A percentile compares a stretch with the other conserved stretches of the same genome.
Evolutionary conservation across 2,329 filamentous ascomycete genomes (phyloP).

Genomic region (Orbilia quercus): DNA sequence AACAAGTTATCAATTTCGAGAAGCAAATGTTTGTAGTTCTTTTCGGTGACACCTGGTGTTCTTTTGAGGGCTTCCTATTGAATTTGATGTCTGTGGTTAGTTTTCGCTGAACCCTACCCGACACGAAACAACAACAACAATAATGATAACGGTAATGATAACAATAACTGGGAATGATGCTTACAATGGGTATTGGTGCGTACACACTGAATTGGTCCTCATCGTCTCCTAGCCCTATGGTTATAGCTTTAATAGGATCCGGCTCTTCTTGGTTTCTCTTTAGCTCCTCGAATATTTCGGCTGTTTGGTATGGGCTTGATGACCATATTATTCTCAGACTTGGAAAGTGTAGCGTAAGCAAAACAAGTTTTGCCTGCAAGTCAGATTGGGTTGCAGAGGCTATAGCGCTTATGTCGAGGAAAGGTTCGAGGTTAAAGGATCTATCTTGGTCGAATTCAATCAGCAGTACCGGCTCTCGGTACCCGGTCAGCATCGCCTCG

Average conservation of each 20-base stretch:
- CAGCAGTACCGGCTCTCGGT: slow-evolving; percentile 86
- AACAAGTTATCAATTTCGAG: slow-evolving; percentile 78
- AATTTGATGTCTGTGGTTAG: not conserved
- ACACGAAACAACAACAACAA: too few relatives aligned
- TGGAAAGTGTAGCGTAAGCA: slow-evolving; percentile 91
- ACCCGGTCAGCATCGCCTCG: slow-evolving; percentile 93
- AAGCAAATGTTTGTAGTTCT: slow-evolving; percentile 78
- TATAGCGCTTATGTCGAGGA: slow-evolving; percentile 63
- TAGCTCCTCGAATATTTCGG: slow-evolving; percentile 93
- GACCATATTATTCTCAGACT: slow-evolving; percentile 93
- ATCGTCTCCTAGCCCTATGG: slow-evolving; percentile 77
- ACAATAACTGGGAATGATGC: slow-evolving; percentile 21
- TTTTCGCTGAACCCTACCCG: too few relatives aligned
- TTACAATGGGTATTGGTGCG: slow-evolving; percentile 39
- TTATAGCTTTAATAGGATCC: slow-evolving; percentile 86
- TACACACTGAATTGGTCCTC: slow-evolving; percentile 62
- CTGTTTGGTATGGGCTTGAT: slow-evolving; percentile 90
- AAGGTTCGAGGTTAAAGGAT: slow-evolving; percentile 85
- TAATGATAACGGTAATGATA: too few relatives aligned
- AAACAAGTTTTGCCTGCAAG: slow-evolving; percentile 88
- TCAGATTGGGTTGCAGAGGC: slow-evolving; percentile 72
- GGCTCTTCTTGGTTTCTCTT: slow-evolving; percentile 92
- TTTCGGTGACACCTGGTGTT: slow-evolving; percentile 84
- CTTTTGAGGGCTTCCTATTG: slow-evolving; percentile 84
- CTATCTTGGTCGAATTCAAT: slow-evolving; percentile 99